phyloP scores from a whole-genome alignment of 108 stramenopile species.

The Chaetoceros tenuissimus region DNA sequence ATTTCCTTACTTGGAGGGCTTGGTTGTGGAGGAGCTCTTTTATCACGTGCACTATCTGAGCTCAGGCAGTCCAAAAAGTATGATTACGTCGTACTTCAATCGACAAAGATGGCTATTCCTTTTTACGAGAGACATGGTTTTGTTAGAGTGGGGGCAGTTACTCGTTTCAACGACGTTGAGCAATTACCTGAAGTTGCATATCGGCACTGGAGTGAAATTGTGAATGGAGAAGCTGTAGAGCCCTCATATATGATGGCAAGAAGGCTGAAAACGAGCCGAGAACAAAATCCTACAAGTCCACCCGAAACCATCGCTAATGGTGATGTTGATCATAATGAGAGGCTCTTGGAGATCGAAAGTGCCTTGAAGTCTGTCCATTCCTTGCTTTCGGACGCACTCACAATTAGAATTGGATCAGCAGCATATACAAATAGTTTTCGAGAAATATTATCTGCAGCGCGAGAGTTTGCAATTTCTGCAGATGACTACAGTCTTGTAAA shows the following conservation, averaged over 20 bases:
- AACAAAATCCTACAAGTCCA: neutral
- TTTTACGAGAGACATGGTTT: constrained; percentile 89
- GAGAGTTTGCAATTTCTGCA: neutral
- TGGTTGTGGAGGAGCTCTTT: constrained; percentile 35
- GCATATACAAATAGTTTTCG: constrained; percentile 1
- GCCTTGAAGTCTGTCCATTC: neutral
- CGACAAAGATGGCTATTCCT: constrained; percentile 82
- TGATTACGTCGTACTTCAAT: constrained; percentile 81
- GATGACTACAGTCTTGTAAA: neutral
- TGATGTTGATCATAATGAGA: neutral
- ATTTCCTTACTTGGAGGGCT: constrained; percentile 46
- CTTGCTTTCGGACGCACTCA: neutral
- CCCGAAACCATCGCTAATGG: no score
- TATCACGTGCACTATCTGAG: neutral
- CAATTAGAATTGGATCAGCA: neutral
- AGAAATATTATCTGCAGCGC: neutral
- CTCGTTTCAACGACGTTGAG: constrained; percentile 24
- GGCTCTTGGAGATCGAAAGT: neutral
- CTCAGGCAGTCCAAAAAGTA: constrained; percentile 21
- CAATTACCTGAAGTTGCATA: constrained; percentile 36
- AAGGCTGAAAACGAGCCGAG: neutral
- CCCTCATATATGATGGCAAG: constrained; percentile 18
- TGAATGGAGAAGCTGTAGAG: neutral
- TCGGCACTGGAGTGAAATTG: constrained; percentile 47
- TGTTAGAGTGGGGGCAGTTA: constrained; percentile 73